Percentiles rank a stretch among this genome's conserved stretches.
Conservation (phyloP, 2,329 filamentous ascomycete species). For the Verruconis gallopava region DNA sequence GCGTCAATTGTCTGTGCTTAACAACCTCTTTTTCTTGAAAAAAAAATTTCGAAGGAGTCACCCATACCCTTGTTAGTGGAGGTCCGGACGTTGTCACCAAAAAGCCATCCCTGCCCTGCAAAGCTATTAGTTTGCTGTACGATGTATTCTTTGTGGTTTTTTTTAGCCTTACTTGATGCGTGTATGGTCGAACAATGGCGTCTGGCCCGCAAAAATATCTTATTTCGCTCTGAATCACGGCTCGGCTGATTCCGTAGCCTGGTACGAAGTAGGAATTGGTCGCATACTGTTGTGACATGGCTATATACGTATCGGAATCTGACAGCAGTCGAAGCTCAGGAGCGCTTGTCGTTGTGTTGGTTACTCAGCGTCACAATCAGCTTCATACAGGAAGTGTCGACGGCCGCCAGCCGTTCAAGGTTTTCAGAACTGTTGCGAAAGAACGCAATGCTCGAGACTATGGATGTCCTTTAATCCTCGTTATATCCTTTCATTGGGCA, state of each 20-base stretch:
- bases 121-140: constrained; percentile 2
- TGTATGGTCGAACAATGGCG: constrained; percentile 29
- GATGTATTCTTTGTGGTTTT: neutral
- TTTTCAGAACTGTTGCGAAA: too few species aligned
- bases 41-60: neutral
- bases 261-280: constrained; percentile 29
- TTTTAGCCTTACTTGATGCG: constrained; percentile 23
- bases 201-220: constrained; percentile 30
- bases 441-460: too few species aligned
- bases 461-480: too few species aligned
- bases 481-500: too few species aligned
- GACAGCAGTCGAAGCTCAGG: too few species aligned
- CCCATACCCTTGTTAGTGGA: constrained; percentile 28
- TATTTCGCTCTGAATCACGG: constrained; percentile 31
- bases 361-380: too few species aligned
- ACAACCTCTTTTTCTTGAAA: too few species aligned
- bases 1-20: neutral
- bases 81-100: constrained; percentile 28
- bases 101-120: constrained; percentile 29
- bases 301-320: too few species aligned
- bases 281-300: neutral
- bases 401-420: too few species aligned
- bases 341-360: too few species aligned
- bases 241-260: constrained; percentile 29
- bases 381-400: too few species aligned